Base-by-base conservation (phyloP, 2,329 filamentous ascomycete genomes). In the Tolypocladium pustulatum region DNA sequence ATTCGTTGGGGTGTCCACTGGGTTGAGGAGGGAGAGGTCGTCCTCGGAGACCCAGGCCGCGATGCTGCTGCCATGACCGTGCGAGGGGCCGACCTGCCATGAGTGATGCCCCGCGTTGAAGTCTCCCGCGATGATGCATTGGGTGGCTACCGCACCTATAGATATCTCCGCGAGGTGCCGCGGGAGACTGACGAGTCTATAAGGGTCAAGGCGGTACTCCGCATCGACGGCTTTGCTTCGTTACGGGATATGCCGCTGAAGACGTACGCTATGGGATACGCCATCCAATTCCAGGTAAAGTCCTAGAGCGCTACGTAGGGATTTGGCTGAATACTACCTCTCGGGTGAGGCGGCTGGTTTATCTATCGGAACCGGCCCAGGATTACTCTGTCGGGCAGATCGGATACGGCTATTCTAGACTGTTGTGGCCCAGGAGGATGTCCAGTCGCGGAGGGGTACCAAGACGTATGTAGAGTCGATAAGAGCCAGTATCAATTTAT, bases 151-250 rank as follows among this genome's bases (percentile, higher is more conserved):
- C 32, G 51, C 54, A 60, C 61, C 49, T 56, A 63, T 40, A 58
- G 54, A 54, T 58, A 49, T 58, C 34, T 65, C 55, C 62, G 60
- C 60, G 34, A 60, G 54, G 38, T 62, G 57, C 57, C 62, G 57
- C 54, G 27, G 20, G 58, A 62, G 27, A 51, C 61, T 1, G 61
- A 57, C 43, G 56, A 61, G 60, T 61, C 61, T 25, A 53, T 64
- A 54, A 65, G 65, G 55, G 62, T 66, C 59, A 66, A 66, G 41
- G 62, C 63, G 57, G 64, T 65, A 46, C 59, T 66, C 54, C 63
- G 62, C 36, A 66, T 66, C 56, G 63, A 61, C 55, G 62, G 64
- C 10, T 37, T 66, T 22, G 58, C 64, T 34, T 61, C 64, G 53
- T 60, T 64, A 49, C 64, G 65, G 58, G 64, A 66, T 57, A 63